A percentile compares a stretch with the other conserved stretches of the same genome.
phyloP scores from a whole-genome alignment of 2,329 filamentous ascomycete genomes.

The Trematosphaeria pertusa region DNA sequence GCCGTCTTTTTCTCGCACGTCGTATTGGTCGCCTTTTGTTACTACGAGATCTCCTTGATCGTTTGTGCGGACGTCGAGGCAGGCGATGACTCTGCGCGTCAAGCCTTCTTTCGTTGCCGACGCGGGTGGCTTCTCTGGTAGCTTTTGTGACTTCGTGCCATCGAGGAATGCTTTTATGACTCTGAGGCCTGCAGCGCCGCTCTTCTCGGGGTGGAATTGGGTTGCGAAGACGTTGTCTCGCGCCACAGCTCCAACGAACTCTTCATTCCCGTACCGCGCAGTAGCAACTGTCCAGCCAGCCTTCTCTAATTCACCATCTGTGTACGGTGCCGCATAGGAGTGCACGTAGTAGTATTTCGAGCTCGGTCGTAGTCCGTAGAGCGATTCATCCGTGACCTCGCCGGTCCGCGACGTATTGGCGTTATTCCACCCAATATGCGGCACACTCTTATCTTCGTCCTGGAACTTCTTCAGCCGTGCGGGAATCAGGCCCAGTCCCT shows the following conservation, averaged over 20 bases:
- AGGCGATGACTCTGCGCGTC: slow-evolving; percentile 93
- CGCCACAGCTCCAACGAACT: slow-evolving; percentile 89
- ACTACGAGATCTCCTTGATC: slow-evolving; percentile 95
- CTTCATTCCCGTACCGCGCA: slow-evolving; percentile 83
- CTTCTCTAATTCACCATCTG: slow-evolving; percentile 73
- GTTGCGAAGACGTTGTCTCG: slow-evolving; percentile 87
- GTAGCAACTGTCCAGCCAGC: slow-evolving; percentile 94
- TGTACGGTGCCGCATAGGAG: slow-evolving; percentile 85
- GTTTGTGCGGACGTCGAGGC: slow-evolving; percentile 93
- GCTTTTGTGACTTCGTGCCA: slow-evolving; percentile 65
- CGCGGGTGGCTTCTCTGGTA: slow-evolving; percentile 51
- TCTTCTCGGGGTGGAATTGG: slow-evolving; percentile 98
- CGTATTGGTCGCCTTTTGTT: slow-evolving; percentile 98
- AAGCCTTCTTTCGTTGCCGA: slow-evolving; percentile 67
- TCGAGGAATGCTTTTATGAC: slow-evolving; percentile 86
- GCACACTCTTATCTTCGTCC: slow-evolving; percentile 83
- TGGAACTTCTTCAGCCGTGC: slow-evolving; percentile 77
- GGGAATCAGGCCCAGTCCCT: slow-evolving; percentile 79
- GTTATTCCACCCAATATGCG: slow-evolving; percentile 98
- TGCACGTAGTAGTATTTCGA: slow-evolving; percentile 99
- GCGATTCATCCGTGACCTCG: slow-evolving; percentile 55
- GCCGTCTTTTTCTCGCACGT: slow-evolving; percentile 85
- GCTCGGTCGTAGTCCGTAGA: slow-evolving; percentile 79
- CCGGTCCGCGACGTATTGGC: slow-evolving; percentile 67
- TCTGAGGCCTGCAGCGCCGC: slow-evolving; percentile 83